Conservation (phyloP, 768 basidiomycete species). For the Pisolithus orientalis region DNA sequence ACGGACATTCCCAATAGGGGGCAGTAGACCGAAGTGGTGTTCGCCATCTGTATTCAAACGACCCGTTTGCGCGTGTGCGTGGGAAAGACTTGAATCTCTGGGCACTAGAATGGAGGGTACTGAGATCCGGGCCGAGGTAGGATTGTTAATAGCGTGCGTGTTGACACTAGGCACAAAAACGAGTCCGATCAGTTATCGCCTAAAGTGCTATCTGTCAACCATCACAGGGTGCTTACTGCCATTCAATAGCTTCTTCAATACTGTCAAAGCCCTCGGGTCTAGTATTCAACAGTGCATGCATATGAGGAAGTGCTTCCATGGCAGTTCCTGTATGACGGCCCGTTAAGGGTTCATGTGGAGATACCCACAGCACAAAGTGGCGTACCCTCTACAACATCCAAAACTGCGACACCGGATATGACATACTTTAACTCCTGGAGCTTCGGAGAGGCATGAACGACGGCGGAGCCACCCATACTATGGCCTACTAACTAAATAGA, state of each 20-base stretch:
- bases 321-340: slow-evolving; percentile 61
- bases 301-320: slow-evolving; percentile 86
- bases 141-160: slow-evolving; percentile 79
- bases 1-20: slow-evolving; percentile 83
- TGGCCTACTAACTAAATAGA: slow-evolving; percentile 74
- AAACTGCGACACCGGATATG: slow-evolving; percentile 70
- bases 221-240: slow-evolving; percentile 71
- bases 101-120: slow-evolving; percentile 73
- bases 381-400: slow-evolving; percentile 89
- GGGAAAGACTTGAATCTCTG: slow-evolving; percentile 31
- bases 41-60: slow-evolving; percentile 59
- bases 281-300: slow-evolving; percentile 81
- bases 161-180: slow-evolving; percentile 44
- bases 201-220: neutral
- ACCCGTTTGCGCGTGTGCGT: slow-evolving; percentile 19
- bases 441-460: slow-evolving; percentile 60
- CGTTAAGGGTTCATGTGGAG: neutral
- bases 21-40: slow-evolving; percentile 80
- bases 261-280: slow-evolving; percentile 83
- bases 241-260: slow-evolving; percentile 81
- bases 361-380: neutral
- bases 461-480: slow-evolving; percentile 94
- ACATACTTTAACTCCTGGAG: slow-evolving; percentile 65
- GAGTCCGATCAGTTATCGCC: neutral
- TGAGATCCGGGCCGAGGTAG: slow-evolving; percentile 79